Conservation (phyloP, 2,329 filamentous ascomycete genomes). For the Raffaelea albimanens region DNA sequence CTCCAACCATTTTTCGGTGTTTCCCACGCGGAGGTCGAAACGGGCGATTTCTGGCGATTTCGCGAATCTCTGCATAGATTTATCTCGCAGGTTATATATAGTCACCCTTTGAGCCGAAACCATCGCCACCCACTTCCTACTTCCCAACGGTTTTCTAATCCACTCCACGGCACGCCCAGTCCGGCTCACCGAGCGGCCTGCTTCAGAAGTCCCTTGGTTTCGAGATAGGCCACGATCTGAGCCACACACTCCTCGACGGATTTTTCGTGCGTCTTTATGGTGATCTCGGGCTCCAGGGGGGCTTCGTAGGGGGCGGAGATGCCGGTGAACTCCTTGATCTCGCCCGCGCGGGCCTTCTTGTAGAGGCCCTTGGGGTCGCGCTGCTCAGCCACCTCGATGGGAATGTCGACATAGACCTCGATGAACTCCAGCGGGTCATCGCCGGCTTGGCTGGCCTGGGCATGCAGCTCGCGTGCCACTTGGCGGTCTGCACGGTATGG, state of each 20-base stretch:
- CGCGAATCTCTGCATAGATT: background rate
- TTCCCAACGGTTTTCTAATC: too few species aligned
- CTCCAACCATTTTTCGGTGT: background rate
- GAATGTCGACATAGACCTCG: conserved; percentile 88
- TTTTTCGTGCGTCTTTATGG: conserved; percentile 71
- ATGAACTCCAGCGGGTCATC: conserved; percentile 76
- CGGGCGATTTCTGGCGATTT: background rate
- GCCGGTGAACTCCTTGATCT: conserved; percentile 96
- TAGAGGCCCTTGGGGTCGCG: conserved; percentile 96
- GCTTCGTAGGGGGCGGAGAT: conserved; percentile 93
- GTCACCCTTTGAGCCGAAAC: too few species aligned
- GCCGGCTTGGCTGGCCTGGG: conserved; percentile 40
- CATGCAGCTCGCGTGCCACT: conserved; percentile 72
- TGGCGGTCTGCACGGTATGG: conserved; percentile 84
- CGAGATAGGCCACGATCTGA: conserved; percentile 73
- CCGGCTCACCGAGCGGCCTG: too few species aligned
- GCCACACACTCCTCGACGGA: conserved; percentile 82
- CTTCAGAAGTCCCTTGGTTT: conserved; percentile 49
- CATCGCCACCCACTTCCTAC: too few species aligned
- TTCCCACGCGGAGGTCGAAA: too few species aligned
- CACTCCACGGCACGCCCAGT: too few species aligned
- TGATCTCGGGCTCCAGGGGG: conserved; percentile 76
- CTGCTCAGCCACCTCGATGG: conserved; percentile 84
- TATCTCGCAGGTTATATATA: background rate
- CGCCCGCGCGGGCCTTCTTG: conserved; percentile 87